These are phyloP conservation scores for Phytomonas sp. DNA, from an alignment of 208 protist species.

Conservation along the genomic window DNA sequence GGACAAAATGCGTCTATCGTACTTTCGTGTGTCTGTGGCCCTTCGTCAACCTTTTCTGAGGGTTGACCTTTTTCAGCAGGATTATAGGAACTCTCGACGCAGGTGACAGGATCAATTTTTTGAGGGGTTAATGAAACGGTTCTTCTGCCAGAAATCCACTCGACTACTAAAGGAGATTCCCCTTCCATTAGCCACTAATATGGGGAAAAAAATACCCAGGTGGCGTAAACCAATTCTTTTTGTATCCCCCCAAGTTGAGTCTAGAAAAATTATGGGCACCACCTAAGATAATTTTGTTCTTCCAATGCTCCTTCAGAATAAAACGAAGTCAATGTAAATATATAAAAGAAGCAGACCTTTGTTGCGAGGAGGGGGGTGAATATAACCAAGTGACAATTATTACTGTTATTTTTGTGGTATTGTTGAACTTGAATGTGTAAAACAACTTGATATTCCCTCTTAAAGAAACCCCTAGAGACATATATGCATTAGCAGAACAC, in stretches of 20 bases:
- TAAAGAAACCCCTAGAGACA: background rate
- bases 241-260: background rate
- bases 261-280: too few species aligned
- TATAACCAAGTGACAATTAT: background rate
- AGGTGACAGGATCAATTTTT: background rate
- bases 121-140: background rate
- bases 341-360: background rate
- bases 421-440: background rate
- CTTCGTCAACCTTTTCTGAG: background rate
- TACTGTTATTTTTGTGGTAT: background rate
- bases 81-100: background rate
- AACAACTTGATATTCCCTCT: background rate
- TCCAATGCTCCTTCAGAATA: background rate
- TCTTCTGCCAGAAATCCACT: background rate
- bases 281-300: background rate
- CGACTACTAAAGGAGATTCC: background rate
- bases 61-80: background rate
- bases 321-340: background rate
- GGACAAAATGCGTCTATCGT: conserved; percentile 19
- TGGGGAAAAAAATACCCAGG: background rate
- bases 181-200: background rate
- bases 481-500: background rate
- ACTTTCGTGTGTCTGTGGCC: background rate
- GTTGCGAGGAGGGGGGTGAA: background rate
- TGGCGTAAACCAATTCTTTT: background rate